Conservation (phyloP, 2,329 filamentous ascomycete genomes). For the Colletotrichum sp. region DNA sequence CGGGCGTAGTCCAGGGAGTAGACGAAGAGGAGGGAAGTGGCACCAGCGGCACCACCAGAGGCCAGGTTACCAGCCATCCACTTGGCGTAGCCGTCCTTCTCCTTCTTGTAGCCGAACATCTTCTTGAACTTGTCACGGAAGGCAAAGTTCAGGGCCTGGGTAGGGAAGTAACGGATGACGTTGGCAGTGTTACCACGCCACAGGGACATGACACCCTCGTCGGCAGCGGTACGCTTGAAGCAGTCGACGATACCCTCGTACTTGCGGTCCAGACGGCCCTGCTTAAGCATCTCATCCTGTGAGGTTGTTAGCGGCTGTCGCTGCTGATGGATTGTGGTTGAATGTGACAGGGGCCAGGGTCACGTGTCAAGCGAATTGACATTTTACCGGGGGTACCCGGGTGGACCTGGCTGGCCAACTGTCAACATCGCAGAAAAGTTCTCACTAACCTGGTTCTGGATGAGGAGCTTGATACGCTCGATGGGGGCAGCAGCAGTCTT, state of each 20-base stretch:
- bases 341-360: not conserved
- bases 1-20: slow-evolving; percentile 99
- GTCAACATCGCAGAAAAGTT: not conserved
- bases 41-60: slow-evolving; percentile 99
- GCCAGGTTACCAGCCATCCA: slow-evolving; percentile 99
- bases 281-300: slow-evolving; percentile 99
- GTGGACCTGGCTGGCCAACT: not conserved
- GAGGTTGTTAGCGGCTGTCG: slow-evolving; percentile 32
- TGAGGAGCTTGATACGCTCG: slow-evolving; percentile 99
- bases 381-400: not conserved
- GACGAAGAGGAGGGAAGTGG: slow-evolving; percentile 99
- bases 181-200: slow-evolving; percentile 99
- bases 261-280: slow-evolving; percentile 96
- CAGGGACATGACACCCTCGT: slow-evolving; percentile 93
- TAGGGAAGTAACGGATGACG: slow-evolving; percentile 99
- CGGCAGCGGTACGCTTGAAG: slow-evolving; percentile 88
- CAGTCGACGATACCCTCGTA: slow-evolving; percentile 94
- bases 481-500: slow-evolving; percentile 99
- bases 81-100: slow-evolving; percentile 95
- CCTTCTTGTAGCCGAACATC: slow-evolving; percentile 99
- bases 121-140: slow-evolving; percentile 99
- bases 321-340: no score
- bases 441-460: slow-evolving; percentile 96
- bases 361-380: slow-evolving; percentile 2
- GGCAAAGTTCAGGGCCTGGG: slow-evolving; percentile 99